Percentiles rank a stretch among this genome's conserved stretches.
Conservation (phyloP, 352 stramenopile species). For the Phytophthora ramorum region DNA sequence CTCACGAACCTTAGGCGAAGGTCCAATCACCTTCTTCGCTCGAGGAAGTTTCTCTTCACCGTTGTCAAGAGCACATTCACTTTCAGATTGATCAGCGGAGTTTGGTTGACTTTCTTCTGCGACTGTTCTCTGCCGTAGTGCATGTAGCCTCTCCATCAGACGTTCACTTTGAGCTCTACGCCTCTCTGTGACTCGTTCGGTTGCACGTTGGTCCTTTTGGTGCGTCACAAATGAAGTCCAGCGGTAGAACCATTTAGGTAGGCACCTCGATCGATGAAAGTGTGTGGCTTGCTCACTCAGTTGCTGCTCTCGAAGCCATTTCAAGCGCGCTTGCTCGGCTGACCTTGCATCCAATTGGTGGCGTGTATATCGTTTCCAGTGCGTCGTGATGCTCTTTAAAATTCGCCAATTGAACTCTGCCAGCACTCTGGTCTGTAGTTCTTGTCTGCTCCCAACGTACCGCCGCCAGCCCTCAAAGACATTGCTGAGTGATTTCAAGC, state of each 20-base stretch:
- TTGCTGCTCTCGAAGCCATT: constrained; percentile 28
- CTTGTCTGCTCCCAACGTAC: constrained; percentile 9
- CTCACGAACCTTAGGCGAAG: background rate
- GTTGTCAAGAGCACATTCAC: background rate
- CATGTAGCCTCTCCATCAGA: constrained; percentile 46
- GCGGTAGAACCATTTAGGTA: constrained; percentile 61
- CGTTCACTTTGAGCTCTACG: constrained; percentile 46
- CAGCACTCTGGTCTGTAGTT: constrained; percentile 23
- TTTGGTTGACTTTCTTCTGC: background rate
- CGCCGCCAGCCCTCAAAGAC: constrained; percentile 25
- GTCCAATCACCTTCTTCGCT: background rate
- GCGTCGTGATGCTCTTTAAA: constrained; percentile 22
- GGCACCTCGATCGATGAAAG: constrained; percentile 44
- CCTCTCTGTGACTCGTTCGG: constrained; percentile 28
- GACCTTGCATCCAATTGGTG: constrained; percentile 8
- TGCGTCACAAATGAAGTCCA: constrained; percentile 42
- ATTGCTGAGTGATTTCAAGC: constrained; percentile 18
- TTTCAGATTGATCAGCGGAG: background rate
- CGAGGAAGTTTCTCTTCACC: constrained; percentile 1
- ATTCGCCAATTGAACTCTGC: constrained; percentile 33
- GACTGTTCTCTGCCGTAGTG: constrained; percentile 22
- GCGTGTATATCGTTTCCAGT: constrained; percentile 30
- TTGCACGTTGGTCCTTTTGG: constrained; percentile 36
- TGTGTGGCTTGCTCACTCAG: constrained; percentile 32
- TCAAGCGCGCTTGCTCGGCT: constrained; percentile 21